phyloP scores from a whole-genome alignment of 192 early-diverging fungal species.

The Paraglomus brasilianum region DNA sequence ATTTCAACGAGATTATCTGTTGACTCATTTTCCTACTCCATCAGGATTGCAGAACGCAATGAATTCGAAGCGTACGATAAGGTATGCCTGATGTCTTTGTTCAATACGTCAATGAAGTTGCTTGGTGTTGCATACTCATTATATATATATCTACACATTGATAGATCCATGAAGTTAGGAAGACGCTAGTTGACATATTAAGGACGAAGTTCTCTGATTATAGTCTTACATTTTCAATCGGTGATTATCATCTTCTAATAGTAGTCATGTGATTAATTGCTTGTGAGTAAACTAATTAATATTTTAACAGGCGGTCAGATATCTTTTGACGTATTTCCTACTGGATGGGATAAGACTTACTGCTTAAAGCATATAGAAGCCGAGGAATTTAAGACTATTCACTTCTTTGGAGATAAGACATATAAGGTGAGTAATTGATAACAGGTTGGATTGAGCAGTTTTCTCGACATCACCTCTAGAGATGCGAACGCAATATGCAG shows the following conservation, averaged over 20 bases:
- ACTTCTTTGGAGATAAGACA: conserved; percentile 99
- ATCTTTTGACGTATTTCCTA: conserved; percentile 98
- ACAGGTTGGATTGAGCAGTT: background rate
- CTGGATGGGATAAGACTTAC: conserved; percentile 99
- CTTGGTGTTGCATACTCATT: background rate
- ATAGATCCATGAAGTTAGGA: conserved; percentile 73
- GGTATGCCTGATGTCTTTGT: conserved; percentile 26
- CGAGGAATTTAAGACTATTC: conserved; percentile 85
- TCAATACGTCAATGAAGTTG: background rate
- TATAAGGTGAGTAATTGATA: conserved; percentile 51
- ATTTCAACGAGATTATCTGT: background rate
- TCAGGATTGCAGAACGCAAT: conserved; percentile 78
- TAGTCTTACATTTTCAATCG: conserved; percentile 92
- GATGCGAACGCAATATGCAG: background rate
- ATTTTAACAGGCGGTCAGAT: conserved; percentile 80
- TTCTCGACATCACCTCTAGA: background rate
- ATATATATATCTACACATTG: background rate
- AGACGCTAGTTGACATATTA: conserved; percentile 81
- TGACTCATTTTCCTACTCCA: background rate
- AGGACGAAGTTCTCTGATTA: conserved; percentile 83
- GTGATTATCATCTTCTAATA: conserved; percentile 32
- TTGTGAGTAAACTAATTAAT: background rate
- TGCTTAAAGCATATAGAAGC: conserved; percentile 86
- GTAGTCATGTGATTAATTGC: background rate
- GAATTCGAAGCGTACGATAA: conserved; percentile 92